phyloP scores from a whole-genome alignment of 2,329 filamentous ascomycete genomes.

The Metarhizium rileyi region DNA sequence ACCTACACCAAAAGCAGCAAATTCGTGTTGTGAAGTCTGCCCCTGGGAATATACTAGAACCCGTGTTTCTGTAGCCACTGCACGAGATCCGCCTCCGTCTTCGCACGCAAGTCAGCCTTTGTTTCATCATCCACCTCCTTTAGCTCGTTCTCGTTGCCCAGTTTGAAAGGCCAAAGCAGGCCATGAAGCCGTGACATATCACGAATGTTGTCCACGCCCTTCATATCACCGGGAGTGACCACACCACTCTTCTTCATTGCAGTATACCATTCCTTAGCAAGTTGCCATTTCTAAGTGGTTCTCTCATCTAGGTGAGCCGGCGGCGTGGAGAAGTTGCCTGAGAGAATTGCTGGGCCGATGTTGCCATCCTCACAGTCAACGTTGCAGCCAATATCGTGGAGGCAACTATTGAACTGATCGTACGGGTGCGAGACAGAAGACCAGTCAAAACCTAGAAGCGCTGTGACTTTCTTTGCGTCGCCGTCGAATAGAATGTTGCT shows the following conservation, averaged over 20 bases:
- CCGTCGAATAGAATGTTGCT: slow-evolving; percentile 18
- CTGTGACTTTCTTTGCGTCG: slow-evolving; percentile 12
- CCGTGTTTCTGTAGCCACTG: slow-evolving; percentile 1
- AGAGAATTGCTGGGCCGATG: neutral
- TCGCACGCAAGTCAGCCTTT: neutral
- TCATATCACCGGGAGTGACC: neutral
- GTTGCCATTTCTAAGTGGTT: neutral
- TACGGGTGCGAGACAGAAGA: slow-evolving; percentile 13
- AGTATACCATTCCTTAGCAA: slow-evolving; percentile 1
- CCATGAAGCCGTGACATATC: neutral
- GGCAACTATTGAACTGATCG: slow-evolving; percentile 15
- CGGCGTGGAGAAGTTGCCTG: neutral
- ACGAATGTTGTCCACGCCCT: neutral
- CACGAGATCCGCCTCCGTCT: neutral
- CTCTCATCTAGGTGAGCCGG: neutral
- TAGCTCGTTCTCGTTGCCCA: neutral
- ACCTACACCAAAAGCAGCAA: too few species aligned
- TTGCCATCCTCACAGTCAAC: neutral
- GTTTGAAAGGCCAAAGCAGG: neutral
- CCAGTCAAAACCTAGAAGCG: slow-evolving; percentile 20
- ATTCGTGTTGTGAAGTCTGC: too few species aligned
- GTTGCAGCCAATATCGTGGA: slow-evolving; percentile 9
- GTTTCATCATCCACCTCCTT: neutral
- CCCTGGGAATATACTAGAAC: neutral
- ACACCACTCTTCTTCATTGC: neutral